These are phyloP conservation scores for Trichoderma koningii DNA, from an alignment of 2,329 filamentous ascomycete species.

Conservation along the genomic window DNA sequence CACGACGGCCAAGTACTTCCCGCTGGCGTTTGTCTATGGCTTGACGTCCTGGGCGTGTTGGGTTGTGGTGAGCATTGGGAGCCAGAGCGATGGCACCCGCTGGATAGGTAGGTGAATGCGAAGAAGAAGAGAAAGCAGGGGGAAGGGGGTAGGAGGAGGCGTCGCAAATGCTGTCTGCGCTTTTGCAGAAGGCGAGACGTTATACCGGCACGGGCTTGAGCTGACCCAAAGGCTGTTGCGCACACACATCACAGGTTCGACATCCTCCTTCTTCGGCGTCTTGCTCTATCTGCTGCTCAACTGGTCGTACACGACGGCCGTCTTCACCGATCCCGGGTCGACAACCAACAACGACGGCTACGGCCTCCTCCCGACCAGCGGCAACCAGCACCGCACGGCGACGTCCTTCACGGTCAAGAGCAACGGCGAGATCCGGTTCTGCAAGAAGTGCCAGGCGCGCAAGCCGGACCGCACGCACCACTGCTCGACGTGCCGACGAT, in stretches of 20 bases:
- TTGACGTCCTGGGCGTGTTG: conserved; percentile 94
- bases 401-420: conserved; percentile 90
- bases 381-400: conserved; percentile 54
- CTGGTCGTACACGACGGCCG: conserved; percentile 87
- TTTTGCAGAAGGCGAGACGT: background rate
- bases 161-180: background rate
- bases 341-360: conserved; percentile 69
- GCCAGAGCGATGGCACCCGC: conserved; percentile 51
- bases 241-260: conserved; percentile 47
- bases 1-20: conserved; percentile 75
- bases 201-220: background rate
- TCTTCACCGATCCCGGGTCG: conserved; percentile 86
- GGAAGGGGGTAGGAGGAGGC: background rate
- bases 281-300: conserved; percentile 77
- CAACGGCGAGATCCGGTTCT: conserved; percentile 83
- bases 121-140: too few relatives aligned
- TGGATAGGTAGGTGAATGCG: conserved; percentile 55
- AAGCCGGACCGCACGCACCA: conserved; percentile 97
- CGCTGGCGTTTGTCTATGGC: conserved; percentile 84
- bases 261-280: conserved; percentile 64
- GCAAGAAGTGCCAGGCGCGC: conserved; percentile 93
- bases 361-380: conserved; percentile 71
- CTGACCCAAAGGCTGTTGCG: conserved; percentile 11
- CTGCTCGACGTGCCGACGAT: conserved; percentile 91
- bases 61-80: conserved; percentile 76